Evolutionary conservation across 169 alveolate species (phyloP), one percentile per base, ranked within the genome.

Genomic region (Plasmodium relictum): DNA sequence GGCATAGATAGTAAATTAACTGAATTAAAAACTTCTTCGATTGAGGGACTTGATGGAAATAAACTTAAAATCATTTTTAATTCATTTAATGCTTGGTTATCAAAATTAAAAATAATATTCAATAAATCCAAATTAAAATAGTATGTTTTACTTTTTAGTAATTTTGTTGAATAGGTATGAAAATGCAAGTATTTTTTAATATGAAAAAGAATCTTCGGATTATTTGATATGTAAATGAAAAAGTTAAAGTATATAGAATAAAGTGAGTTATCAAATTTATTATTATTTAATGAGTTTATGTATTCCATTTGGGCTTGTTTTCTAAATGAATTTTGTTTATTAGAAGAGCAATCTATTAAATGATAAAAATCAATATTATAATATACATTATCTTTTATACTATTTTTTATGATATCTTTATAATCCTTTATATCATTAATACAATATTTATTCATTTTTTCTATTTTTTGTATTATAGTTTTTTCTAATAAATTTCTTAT

Each of bases 171-270:
- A 61, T 52, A 68, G 12, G 78, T 37, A 56, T 80, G 90, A 45
- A 68, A 80, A 42, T 80, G 90, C 41, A 80, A 68, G 56, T 80
- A 80, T 52, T 80, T 80, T 56, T 80, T 80, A 12, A 80, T 68
- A 48, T 80, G 90, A 42, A 62, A 71, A 52, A 80, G 56, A 31
- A 68, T 80, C 0, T 80, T 50, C 22, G 90, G 90, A 20, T 80
- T 26, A 66, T 80, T 68, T 2, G 90, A 68, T 31, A 80, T 68
- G 37, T 80, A 68, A 6, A 45, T 80, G n/a, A 80, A 58, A 59
- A 80, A 80, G 45, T 80, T 52, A n/a, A 68, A 80, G n/a, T 80
- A 80, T 12, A 69, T 54, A 10, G 54, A 61, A 80, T 66, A 54
- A 7, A 80, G 80, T 14, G 85, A 80, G 39, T 68, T 68, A 45